These are phyloP conservation scores for Trichoderma virens DNA, from an alignment of 495 filamentous ascomycete genomes.

Conservation along the genomic window DNA sequence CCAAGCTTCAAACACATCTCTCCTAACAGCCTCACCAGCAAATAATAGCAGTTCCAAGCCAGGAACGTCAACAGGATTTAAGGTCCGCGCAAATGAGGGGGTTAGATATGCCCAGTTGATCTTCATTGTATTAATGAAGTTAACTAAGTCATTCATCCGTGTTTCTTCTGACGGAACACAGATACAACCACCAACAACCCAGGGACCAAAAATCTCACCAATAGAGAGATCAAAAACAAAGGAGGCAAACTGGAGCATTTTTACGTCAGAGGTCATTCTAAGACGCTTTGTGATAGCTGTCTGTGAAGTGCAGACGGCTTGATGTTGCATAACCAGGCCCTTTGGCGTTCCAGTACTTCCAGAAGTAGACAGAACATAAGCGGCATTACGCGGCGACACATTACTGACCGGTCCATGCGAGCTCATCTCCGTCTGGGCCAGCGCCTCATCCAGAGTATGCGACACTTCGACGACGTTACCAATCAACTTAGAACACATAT, in stretches of 20 bases:
- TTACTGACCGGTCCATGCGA: conserved; percentile 21
- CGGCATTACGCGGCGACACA: conserved; percentile 37
- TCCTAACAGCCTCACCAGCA: conserved; percentile 29
- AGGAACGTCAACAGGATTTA: conserved; percentile 33
- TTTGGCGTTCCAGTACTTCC: conserved; percentile 47
- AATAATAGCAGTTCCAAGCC: conserved; percentile 35
- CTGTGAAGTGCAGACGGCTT: conserved; percentile 22
- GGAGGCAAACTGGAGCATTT: conserved; percentile 57
- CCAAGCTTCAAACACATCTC: conserved; percentile 15
- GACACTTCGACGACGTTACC: conserved; percentile 2
- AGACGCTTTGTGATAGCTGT: conserved; percentile 30
- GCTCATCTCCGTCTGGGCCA: background rate
- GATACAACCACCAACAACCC: conserved; percentile 47
- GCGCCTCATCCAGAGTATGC: background rate
- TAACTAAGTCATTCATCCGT: conserved; percentile 28
- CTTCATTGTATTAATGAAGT: conserved; percentile 36
- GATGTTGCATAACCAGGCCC: conserved; percentile 35
- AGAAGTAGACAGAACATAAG: conserved; percentile 47
- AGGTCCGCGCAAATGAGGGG: conserved; percentile 34
- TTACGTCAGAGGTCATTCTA: conserved; percentile 34
- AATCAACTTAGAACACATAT: background rate
- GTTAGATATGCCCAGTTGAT: conserved; percentile 46
- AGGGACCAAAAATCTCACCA: conserved; percentile 56
- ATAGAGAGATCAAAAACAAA: conserved; percentile 64
- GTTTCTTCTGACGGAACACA: conserved; percentile 40